Conservation (phyloP, 176 grass and related monocot genomes). For the Lolium multiflorum region DNA sequence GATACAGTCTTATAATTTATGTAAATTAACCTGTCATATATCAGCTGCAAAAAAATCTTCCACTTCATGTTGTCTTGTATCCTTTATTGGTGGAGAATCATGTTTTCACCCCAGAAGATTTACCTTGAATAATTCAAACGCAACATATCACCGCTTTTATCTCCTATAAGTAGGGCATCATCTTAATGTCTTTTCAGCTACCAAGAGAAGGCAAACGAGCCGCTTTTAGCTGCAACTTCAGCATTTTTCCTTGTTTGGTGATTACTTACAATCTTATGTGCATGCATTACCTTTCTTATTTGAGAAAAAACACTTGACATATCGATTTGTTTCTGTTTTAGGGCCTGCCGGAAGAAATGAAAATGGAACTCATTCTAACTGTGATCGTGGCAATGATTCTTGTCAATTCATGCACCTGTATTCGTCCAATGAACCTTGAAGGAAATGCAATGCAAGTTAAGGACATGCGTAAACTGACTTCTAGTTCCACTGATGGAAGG, state of each 20-base stretch:
- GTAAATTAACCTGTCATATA: not conserved
- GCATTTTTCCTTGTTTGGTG: constrained; percentile 1
- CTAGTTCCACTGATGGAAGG: constrained; percentile 42
- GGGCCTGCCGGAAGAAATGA: not conserved
- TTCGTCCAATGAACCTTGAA: not conserved
- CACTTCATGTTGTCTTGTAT: constrained; percentile 41
- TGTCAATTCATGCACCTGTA: not conserved
- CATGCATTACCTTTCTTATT: not conserved
- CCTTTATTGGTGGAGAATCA: constrained; percentile 46
- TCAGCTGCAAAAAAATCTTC: not conserved
- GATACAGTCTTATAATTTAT: constrained; percentile 3
- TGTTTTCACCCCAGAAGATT: not conserved
- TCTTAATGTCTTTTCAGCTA: not conserved
- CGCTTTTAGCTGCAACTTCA: not conserved
- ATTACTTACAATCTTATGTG: not conserved
- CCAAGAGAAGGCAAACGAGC: not conserved
- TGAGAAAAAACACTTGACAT: not conserved
- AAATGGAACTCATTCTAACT: constrained; percentile 20
- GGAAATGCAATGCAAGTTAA: constrained; percentile 1
- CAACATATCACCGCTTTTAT: constrained; percentile 19
- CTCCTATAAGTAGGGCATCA: constrained; percentile 44
- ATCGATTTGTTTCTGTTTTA: not conserved
- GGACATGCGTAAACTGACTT: constrained; percentile 18
- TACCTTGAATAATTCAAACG: constrained; percentile 21
- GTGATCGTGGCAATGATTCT: not conserved